A percentile compares a stretch with the other conserved stretches of the same genome.
These are phyloP conservation scores for Penicillium occitanis DNA, from an alignment of 2,329 filamentous ascomycete species.

Conservation along the genomic window DNA sequence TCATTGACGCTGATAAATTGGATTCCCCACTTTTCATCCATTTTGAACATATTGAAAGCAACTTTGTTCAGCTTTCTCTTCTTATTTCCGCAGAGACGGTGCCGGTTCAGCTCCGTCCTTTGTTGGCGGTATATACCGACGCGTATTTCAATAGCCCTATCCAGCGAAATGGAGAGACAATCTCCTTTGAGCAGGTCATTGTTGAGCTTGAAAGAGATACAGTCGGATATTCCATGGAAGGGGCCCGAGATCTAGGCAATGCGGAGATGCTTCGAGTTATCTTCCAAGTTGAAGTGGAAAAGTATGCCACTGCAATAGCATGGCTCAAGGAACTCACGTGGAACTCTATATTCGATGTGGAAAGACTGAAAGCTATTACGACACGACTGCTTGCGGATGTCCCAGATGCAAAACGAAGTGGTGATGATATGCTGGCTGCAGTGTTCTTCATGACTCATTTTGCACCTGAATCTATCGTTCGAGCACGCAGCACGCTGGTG, in stretches of 20 bases:
- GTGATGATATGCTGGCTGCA: constrained; percentile 60
- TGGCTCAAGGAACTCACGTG: constrained; percentile 88
- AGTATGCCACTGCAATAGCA: constrained; percentile 76
- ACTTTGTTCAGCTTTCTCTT: constrained; percentile 83
- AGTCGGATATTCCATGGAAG: constrained; percentile 74
- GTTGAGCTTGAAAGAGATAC: constrained; percentile 89
- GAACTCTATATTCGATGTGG: constrained; percentile 82
- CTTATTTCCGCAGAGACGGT: constrained; percentile 76
- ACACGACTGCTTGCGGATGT: constrained; percentile 87
- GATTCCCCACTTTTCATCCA: constrained; percentile 85
- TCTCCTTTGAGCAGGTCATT: constrained; percentile 90
- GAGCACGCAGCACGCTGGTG: constrained; percentile 78
- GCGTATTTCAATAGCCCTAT: constrained; percentile 96
- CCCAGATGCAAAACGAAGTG: constrained; percentile 86
- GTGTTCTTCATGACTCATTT: constrained; percentile 77
- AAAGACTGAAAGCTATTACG: constrained; percentile 60
- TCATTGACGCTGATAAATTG: constrained; percentile 68
- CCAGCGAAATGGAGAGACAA: constrained; percentile 67
- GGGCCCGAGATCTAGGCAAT: constrained; percentile 68
- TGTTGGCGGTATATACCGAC: constrained; percentile 80
- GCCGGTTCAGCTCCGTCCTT: constrained; percentile 77
- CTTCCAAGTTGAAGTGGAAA: constrained; percentile 83
- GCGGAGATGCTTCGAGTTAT: constrained; percentile 77
- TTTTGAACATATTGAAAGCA: constrained; percentile 90
- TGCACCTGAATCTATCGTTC: constrained; percentile 70